Evolutionary conservation across 345 rosid species (phyloP).

Genomic region (Salix koriyanagi): DNA sequence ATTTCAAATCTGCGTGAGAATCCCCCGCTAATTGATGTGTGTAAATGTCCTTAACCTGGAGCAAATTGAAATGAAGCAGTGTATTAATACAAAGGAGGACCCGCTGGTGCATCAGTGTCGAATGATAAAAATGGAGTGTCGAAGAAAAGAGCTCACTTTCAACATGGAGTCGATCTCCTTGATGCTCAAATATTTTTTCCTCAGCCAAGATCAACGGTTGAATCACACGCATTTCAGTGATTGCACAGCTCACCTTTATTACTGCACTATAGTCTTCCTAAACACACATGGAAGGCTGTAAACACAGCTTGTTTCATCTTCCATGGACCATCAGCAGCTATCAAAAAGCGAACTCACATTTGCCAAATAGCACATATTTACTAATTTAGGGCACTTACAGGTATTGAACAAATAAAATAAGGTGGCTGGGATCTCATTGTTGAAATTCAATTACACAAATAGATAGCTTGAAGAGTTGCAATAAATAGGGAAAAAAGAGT

Average conservation of each 20-base stretch:
- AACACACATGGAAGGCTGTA: too few relatives aligned
- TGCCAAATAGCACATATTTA: background rate
- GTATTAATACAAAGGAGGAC: background rate
- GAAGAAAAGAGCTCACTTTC: background rate
- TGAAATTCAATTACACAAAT: conserved; percentile 22
- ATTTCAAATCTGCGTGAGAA: background rate
- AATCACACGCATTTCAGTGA: background rate
- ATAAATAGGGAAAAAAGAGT: background rate
- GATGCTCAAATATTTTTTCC: background rate
- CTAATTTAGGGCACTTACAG: conserved; percentile 5
- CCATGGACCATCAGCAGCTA: background rate
- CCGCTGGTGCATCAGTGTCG: conserved; percentile 11
- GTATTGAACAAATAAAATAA: conserved; percentile 20
- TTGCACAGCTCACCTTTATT: background rate
- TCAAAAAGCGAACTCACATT: background rate
- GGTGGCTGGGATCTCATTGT: conserved; percentile 12
- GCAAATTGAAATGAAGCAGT: background rate
- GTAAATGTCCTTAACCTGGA: background rate
- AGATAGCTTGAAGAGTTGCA: conserved; percentile 17
- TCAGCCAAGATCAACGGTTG: background rate
- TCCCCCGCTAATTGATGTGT: background rate
- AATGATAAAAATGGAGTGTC: conserved; percentile 11
- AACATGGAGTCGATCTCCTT: background rate
- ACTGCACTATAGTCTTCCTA: conserved; percentile 7
- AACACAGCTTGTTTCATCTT: too few relatives aligned